These are phyloP conservation scores for Gossypioides kirkii DNA, from an alignment of 345 rosid species.

Conservation along the genomic window DNA sequence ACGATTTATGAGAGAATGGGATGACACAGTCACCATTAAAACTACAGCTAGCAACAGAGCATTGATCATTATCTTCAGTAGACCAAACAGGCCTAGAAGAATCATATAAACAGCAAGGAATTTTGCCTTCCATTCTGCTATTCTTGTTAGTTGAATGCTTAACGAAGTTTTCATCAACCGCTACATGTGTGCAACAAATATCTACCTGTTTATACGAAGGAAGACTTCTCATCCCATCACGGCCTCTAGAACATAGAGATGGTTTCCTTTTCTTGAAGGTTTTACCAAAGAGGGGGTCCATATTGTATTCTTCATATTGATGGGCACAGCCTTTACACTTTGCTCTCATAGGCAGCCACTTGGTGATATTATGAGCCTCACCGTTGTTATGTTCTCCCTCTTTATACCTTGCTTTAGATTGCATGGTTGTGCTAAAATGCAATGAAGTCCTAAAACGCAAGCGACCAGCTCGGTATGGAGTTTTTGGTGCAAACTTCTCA, in stretches of 20 bases:
- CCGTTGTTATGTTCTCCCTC: neutral
- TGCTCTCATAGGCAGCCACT: neutral
- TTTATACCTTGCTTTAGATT: neutral
- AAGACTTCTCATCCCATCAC: neutral
- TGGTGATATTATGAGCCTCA: neutral
- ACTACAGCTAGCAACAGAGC: constrained; percentile 43
- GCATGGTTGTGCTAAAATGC: neutral
- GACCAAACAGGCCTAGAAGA: constrained; percentile 18
- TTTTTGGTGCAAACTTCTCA: neutral
- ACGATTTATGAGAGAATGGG: constrained; percentile 9
- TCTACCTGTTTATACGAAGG: constrained; percentile 15
- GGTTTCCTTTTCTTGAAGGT: constrained; percentile 22
- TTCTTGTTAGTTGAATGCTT: constrained; percentile 5
- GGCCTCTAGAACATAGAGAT: constrained; percentile 3
- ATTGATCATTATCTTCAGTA: constrained; percentile 23
- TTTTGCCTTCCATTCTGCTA: constrained; percentile 4
- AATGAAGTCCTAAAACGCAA: constrained; percentile 2
- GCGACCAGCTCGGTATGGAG: neutral
- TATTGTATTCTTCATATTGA: constrained; percentile 13
- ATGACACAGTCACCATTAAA: constrained; percentile 10
- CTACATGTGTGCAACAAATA: neutral
- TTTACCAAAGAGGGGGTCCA: constrained; percentile 13
- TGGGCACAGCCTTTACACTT: constrained; percentile 9
- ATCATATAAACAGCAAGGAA: constrained; percentile 8
- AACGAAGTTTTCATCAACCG: constrained; percentile 11